These are phyloP conservation scores for Fusarium irregulare DNA, from an alignment of 2,329 filamentous ascomycete genomes.

Conservation along the genomic window DNA sequence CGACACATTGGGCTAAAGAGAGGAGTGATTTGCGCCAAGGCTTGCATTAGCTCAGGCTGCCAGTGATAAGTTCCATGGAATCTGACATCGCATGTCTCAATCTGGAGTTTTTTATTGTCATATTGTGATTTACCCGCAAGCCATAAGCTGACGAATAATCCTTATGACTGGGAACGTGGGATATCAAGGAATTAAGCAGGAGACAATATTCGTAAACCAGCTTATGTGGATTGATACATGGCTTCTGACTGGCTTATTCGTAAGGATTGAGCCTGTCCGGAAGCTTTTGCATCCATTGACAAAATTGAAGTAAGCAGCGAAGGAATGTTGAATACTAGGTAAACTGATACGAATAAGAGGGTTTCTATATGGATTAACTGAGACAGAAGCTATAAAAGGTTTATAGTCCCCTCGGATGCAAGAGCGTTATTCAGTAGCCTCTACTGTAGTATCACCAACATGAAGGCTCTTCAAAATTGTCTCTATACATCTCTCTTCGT, in stretches of 20 bases:
- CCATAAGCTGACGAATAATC: background rate
- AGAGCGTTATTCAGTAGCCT: background rate
- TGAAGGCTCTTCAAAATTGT: background rate
- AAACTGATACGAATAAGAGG: too few relatives aligned
- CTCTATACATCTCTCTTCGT: background rate
- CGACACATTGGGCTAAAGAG: background rate
- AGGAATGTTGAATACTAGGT: background rate
- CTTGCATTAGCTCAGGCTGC: background rate
- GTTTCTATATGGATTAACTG: background rate
- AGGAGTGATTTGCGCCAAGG: background rate
- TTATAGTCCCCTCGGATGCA: background rate
- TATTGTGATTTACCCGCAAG: background rate
- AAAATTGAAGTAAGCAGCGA: background rate
- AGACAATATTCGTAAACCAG: background rate
- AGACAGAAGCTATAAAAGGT: background rate
- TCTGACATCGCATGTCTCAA: background rate
- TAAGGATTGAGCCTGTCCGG: too few relatives aligned
- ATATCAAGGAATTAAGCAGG: background rate
- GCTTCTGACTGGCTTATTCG: background rate
- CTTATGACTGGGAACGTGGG: background rate
- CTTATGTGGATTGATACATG: rapidly evolving
- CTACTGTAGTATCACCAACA: rapidly evolving
- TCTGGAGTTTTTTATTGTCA: background rate
- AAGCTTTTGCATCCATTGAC: background rate
- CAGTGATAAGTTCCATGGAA: background rate